A percentile compares a stretch with the other conserved stretches of the same genome.
phyloP scores from a whole-genome alignment of 2,329 filamentous ascomycete genomes.

The Talaromyces rugulosus region DNA sequence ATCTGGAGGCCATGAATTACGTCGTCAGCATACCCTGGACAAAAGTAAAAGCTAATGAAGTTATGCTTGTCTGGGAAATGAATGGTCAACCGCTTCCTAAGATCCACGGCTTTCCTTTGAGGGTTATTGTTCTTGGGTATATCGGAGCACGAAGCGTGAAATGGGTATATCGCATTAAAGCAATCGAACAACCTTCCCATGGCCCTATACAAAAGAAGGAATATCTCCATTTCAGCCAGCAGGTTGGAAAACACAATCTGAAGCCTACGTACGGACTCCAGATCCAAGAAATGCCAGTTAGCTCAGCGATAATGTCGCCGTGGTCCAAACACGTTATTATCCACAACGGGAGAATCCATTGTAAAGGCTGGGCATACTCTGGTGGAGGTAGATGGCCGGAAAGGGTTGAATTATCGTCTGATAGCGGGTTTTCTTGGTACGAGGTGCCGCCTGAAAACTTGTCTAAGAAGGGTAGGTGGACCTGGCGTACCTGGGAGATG shows the following conservation, averaged over 20 bases:
- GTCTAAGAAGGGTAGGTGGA: constrained; percentile 58
- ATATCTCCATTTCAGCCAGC: constrained; percentile 65
- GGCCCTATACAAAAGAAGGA: constrained; percentile 63
- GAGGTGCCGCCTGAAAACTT: constrained; percentile 57
- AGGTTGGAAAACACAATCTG: constrained; percentile 64
- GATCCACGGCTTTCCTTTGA: constrained; percentile 63
- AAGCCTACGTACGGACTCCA: constrained; percentile 57
- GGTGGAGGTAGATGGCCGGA: constrained; percentile 58
- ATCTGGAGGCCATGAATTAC: constrained; percentile 62
- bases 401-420: constrained; percentile 59
- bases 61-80: constrained; percentile 68
- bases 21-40: constrained; percentile 62
- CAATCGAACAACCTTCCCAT: constrained; percentile 51
- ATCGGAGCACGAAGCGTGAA: constrained; percentile 64
- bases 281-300: constrained; percentile 70
- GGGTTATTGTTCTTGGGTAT: constrained; percentile 61
- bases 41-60: constrained; percentile 64
- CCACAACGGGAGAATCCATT: constrained; percentile 55
- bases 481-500: constrained; percentile 62
- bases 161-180: constrained; percentile 61
- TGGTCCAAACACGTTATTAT: constrained; percentile 58
- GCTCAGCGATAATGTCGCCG: constrained; percentile 62
- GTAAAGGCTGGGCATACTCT: constrained; percentile 57
- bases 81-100: constrained; percentile 61
- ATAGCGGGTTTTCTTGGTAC: constrained; percentile 64